Base-by-base conservation (phyloP, 495 filamentous ascomycete genomes). In the Tuber aestivum region DNA sequence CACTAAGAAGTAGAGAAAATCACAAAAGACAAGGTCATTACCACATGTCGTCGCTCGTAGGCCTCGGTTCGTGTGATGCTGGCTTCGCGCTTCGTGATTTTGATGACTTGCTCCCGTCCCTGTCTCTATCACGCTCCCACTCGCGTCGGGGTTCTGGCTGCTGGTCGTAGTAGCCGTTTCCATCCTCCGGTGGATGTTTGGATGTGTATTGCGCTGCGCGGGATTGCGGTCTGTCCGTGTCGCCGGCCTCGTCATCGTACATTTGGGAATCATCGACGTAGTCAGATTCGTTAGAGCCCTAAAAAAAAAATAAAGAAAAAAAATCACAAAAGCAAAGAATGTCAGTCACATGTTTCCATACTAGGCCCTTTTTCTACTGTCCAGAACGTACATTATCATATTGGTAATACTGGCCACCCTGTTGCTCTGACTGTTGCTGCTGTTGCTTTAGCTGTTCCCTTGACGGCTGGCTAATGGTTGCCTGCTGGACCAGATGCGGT, bases 401-500 rank as follows among this genome's bases (percentile, higher is more conserved):
- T 75, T 86, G 83, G 74, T 89, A 87, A 76, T 89, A 87, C 75
- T 88, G 85, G 76, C 85, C 84, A 27, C 82, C 80, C 74, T 85
- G 81, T 65, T 84, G 78, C 72, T 85, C 76, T 48, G 84, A 84
- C 71, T 89, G 86, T 77, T 86, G 88, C 82, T 90, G 86, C 74
- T 90, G 86, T 44, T 87, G 86, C 72, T 89, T 86, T 84, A 90
- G 89, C 76, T 88, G 89, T 78, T 90, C 87, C 69, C 89, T 88
- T 56, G 89, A 88, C 74, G 89, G 87, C 69, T 90, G 87, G 70
- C 87, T 87, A 14, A 87, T 84, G 21, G 92, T 91, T 70, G 94
- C 89, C 80, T 94, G 90, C n/a, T 83, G 79, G 16, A 83, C 75
- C 79, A 97, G 90, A 78, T 94, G 92, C 41, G 96, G 95, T 83